Evolutionary conservation across 371 early-diverging fungal species (phyloP), one percentile per base, ranked within the genome.

Genomic region (Syncephalastrum sp.): DNA sequence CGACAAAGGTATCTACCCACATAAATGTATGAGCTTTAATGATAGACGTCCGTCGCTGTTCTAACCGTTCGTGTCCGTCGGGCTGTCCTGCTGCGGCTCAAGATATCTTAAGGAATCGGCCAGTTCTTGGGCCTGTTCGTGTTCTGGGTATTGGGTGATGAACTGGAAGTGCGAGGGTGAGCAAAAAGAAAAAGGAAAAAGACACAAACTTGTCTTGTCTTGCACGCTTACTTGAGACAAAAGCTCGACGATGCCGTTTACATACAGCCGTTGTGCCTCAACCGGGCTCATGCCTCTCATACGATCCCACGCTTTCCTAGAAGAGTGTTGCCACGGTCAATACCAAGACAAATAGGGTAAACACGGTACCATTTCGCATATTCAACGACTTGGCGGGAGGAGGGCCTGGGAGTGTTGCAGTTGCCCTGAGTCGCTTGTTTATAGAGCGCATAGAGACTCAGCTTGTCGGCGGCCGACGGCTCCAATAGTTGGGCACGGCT

Each of bases 371-470:
- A 74, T 60, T 74, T 70, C 24, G 70, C 70, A 56, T 66, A 64
- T 23, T 57, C 49, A 7, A 65, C 59, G 12, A 68, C 19, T 46
- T 63, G 50, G 3, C 54, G 58, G 42, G 68, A 59, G 13, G 68
- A 65, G 10, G 65, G 73, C 61, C 61, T 60, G 50, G 75, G 57
- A 13, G 81, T 75, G 41, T 61, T 61, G 74, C 84, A 83, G 57
- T 91, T 87, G 29, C 94, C 93, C 38, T 75, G 69, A 27, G 75
- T 83, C 10, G 80, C 82, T 65, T 93, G 93, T 78, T 93, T 92
- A 83, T 80, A 92, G 38, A 82, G 72, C 12, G 76, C 85, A 74
- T 92, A 93, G 3, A 92, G 75, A 59, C 75, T 53, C 24, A 92
- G 76, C 57, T 88, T 77, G 51, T 87, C 85, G 47, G 79, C 73